A percentile compares a stretch with the other conserved stretches of the same genome.
Conservation (phyloP, 345 rosid genomes). For the Pistacia atlantica region DNA sequence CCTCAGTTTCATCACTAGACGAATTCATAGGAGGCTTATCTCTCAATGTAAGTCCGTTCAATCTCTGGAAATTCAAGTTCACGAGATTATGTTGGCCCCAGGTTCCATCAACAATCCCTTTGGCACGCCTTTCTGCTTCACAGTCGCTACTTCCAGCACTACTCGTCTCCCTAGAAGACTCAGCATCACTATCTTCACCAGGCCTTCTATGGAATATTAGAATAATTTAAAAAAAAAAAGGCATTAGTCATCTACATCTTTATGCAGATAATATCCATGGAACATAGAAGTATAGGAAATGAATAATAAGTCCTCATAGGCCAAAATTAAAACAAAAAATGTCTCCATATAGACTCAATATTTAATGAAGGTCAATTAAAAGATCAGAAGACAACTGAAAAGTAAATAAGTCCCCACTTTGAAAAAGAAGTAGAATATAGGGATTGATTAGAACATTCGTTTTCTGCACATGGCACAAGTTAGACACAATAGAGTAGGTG, state of each 20-base stretch:
- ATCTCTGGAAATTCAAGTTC: constrained; percentile 33
- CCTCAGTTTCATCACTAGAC: constrained; percentile 40
- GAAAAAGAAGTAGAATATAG: background rate
- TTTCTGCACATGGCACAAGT: background rate
- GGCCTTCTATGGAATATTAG: constrained; percentile 30
- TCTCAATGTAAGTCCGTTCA: constrained; percentile 34
- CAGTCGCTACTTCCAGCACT: constrained; percentile 37
- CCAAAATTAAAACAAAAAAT: background rate
- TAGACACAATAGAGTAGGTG: background rate
- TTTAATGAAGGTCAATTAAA: background rate
- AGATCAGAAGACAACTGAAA: background rate
- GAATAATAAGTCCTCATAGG: background rate
- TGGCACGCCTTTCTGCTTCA: constrained; percentile 33
- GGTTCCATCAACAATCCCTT: constrained; percentile 30
- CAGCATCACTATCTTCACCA: constrained; percentile 44
- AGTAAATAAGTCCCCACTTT: background rate
- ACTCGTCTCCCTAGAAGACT: constrained; percentile 43
- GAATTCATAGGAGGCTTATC: constrained; percentile 34
- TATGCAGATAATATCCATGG: background rate
- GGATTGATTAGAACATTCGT: background rate
- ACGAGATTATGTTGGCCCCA: constrained; percentile 29
- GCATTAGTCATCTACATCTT: background rate
- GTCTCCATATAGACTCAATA: background rate
- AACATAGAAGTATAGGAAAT: background rate
- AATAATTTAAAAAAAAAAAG: constrained; percentile 12